Conservation (phyloP, 2,329 filamentous ascomycete species). For the Lachnum nothofagi region DNA sequence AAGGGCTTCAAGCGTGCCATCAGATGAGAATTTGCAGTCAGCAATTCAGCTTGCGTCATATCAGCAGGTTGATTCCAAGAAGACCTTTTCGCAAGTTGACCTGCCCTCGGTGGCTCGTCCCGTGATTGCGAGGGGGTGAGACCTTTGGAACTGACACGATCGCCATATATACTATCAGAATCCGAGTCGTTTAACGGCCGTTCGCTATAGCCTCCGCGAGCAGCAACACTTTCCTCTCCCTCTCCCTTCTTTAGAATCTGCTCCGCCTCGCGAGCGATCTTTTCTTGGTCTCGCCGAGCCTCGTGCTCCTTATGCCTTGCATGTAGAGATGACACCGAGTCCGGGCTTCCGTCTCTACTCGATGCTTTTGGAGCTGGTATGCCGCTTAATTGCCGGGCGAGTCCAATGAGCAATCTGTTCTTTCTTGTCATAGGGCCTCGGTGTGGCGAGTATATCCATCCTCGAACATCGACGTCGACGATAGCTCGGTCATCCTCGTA, state of each 20-base stretch:
- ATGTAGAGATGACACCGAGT: slow-evolving; percentile 23
- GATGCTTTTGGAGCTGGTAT: slow-evolving; percentile 51
- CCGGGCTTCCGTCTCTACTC: slow-evolving; percentile 29
- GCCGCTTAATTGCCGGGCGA: slow-evolving; percentile 83
- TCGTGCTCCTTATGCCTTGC: slow-evolving; percentile 42
- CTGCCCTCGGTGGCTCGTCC: slow-evolving; percentile 30
- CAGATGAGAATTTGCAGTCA: slow-evolving; percentile 76
- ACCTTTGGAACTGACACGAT: slow-evolving; percentile 16
- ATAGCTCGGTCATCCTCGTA: slow-evolving; percentile 78
- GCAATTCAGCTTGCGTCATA: slow-evolving; percentile 71
- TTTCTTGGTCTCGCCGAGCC: slow-evolving; percentile 52
- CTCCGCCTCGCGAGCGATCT: slow-evolving; percentile 69
- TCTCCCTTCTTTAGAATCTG: slow-evolving; percentile 69
- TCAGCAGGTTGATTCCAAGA: slow-evolving; percentile 42
- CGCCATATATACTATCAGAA: slow-evolving; percentile 27
- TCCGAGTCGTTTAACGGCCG: slow-evolving; percentile 45
- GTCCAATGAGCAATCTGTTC: slow-evolving; percentile 78
- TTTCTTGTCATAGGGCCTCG: slow-evolving; percentile 78
- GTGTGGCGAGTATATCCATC: slow-evolving; percentile 90
- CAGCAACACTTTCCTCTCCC: slow-evolving; percentile 65
- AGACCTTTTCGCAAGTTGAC: slow-evolving; percentile 40
- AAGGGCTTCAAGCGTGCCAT: slow-evolving; percentile 87
- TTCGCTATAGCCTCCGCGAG: slow-evolving; percentile 70
- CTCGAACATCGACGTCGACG: slow-evolving; percentile 89
- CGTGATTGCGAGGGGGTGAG: slow-evolving; percentile 18